Conservation (phyloP, 257 asterid species). For the Fraxinus excelsior region DNA sequence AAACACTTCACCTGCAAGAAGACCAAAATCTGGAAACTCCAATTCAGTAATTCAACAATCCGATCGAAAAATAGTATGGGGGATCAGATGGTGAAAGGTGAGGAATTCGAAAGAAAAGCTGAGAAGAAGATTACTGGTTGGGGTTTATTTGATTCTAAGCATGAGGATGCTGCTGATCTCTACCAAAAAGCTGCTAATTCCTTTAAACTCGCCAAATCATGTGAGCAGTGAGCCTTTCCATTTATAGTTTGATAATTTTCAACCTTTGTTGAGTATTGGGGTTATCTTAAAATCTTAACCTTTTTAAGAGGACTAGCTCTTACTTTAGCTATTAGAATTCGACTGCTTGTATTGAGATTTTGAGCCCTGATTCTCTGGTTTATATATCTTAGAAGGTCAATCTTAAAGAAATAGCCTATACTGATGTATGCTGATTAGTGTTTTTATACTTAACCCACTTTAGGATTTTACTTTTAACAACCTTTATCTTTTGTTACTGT, state of each 20-base stretch:
- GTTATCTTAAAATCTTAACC: neutral
- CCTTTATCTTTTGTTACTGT: neutral
- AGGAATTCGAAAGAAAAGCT: conserved; percentile 47
- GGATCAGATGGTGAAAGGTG: conserved; percentile 35
- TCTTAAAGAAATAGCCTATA: too few species aligned
- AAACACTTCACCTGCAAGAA: neutral
- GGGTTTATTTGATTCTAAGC: conserved; percentile 39
- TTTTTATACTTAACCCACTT: too few species aligned
- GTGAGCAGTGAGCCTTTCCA: conserved; percentile 37
- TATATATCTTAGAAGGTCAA: too few species aligned
- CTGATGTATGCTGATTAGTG: neutral
- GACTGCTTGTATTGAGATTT: neutral
- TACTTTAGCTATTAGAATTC: neutral
- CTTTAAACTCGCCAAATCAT: conserved; percentile 48
- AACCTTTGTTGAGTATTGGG: neutral
- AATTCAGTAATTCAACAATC: neutral
- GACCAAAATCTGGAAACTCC: conserved; percentile 21
- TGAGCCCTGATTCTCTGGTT: neutral
- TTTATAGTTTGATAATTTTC: neutral
- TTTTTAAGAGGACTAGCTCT: neutral
- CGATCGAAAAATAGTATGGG: conserved; percentile 26
- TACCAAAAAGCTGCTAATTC: conserved; percentile 44
- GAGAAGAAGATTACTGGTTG: conserved; percentile 44
- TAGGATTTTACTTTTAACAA: neutral
- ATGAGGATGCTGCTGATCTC: conserved; percentile 49